A percentile compares a stretch with the other conserved stretches of the same genome.
These are phyloP conservation scores for Helotiales sp. DNA, from an alignment of 2,329 filamentous ascomycete species.

Conservation along the genomic window DNA sequence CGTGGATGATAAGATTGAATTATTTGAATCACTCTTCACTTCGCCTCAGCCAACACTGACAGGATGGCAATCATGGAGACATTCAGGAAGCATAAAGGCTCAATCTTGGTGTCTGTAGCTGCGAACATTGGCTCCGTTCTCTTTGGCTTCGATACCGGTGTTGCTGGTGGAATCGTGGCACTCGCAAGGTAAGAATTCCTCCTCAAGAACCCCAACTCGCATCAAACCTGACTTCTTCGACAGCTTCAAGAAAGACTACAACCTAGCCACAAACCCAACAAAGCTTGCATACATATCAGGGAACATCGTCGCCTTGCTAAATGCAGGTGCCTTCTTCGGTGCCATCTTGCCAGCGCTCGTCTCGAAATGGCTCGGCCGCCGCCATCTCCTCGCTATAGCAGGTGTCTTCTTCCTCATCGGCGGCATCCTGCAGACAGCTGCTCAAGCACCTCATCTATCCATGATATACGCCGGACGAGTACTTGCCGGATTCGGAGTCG, in stretches of 20 bases:
- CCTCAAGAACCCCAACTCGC: neutral
- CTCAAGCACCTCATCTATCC: conserved; percentile 12
- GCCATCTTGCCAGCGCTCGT: conserved; percentile 49
- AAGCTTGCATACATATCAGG: conserved; percentile 16
- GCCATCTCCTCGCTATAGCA: conserved; percentile 43
- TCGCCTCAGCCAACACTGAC: no score
- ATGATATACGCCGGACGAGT: conserved; percentile 23
- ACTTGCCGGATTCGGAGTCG: conserved; percentile 35
- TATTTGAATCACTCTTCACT: no score
- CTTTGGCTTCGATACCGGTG: neutral
- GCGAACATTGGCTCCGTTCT: neutral
- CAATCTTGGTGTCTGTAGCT: no score
- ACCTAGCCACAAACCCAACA: conserved; percentile 13
- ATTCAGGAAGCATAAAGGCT: no score
- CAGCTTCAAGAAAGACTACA: conserved; percentile 14
- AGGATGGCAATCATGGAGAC: no score
- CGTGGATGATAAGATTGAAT: no score
- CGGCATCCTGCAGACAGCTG: conserved; percentile 20
- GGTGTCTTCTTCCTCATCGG: conserved; percentile 39
- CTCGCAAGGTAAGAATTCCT: conserved; percentile 7
- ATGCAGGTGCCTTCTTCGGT: conserved; percentile 52
- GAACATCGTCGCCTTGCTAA: conserved; percentile 50
- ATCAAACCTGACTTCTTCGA: neutral
- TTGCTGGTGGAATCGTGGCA: neutral
- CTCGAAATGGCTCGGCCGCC: conserved; percentile 45